Percentiles rank a stretch among this genome's conserved stretches.
phyloP scores from a whole-genome alignment of 1,284 basidiomycete genomes.

The Cystobasidium slooffiae region DNA sequence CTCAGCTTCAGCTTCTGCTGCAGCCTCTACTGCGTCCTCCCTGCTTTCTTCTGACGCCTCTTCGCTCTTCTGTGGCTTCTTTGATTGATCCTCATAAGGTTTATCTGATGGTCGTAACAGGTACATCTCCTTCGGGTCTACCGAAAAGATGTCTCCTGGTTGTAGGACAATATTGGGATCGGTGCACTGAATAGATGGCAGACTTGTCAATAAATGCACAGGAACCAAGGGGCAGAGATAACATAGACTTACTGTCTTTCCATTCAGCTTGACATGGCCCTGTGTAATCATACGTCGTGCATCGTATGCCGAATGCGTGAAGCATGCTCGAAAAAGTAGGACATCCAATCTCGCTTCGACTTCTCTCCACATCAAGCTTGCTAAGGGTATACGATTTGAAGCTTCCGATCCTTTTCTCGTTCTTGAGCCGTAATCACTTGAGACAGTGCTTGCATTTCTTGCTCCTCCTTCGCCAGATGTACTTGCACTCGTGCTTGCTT shows the following conservation, averaged over 20 bases:
- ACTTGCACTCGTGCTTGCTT: slow-evolving; percentile 58
- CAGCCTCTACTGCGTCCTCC: slow-evolving; percentile 52
- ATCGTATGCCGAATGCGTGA: slow-evolving; percentile 87
- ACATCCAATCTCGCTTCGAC: slow-evolving; percentile 94
- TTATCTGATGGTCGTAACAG: slow-evolving; percentile 63
- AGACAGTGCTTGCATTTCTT: slow-evolving; percentile 6
- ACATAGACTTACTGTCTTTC: slow-evolving; percentile 68
- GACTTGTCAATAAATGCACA: not conserved
- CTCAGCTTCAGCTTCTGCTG: slow-evolving; percentile 51
- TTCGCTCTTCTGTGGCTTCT: slow-evolving; percentile 44
- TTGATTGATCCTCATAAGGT: slow-evolving; percentile 24
- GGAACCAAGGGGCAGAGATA: not conserved
- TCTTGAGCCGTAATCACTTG: slow-evolving; percentile 11
- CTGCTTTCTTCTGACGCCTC: slow-evolving; percentile 29
- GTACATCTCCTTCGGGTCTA: slow-evolving; percentile 78
- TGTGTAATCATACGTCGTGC: slow-evolving; percentile 84
- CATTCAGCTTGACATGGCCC: slow-evolving; percentile 87
- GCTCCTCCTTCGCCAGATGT: slow-evolving; percentile 20
- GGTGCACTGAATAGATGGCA: slow-evolving; percentile 64
- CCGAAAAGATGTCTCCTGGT: slow-evolving; percentile 91
- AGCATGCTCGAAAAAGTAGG: slow-evolving; percentile 87
- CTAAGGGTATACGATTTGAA: slow-evolving; percentile 64
- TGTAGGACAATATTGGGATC: slow-evolving; percentile 88
- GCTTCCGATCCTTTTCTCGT: slow-evolving; percentile 43
- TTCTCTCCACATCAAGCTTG: slow-evolving; percentile 87